Conservation (phyloP, 2,329 filamentous ascomycete genomes). For the Conoideocrella luteorostrata region DNA sequence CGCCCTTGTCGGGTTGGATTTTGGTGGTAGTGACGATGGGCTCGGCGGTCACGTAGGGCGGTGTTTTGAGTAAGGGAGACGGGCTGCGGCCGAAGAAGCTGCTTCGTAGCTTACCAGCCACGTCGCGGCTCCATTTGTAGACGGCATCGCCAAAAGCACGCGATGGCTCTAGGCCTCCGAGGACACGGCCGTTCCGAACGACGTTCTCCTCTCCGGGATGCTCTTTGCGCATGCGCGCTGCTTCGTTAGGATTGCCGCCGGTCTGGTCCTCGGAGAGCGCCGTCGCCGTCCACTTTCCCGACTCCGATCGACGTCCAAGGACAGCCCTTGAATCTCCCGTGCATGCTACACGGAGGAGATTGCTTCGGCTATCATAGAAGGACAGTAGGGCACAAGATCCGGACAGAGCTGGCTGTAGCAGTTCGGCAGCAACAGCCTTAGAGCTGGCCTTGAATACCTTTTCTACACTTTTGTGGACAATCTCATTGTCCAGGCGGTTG, state of each 20-base stretch:
- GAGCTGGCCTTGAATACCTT: slow-evolving; percentile 86
- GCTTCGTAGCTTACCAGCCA: slow-evolving; percentile 72
- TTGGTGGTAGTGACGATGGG: slow-evolving; percentile 90
- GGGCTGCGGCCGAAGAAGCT: slow-evolving; percentile 84
- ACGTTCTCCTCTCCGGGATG: slow-evolving; percentile 89
- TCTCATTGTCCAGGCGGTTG: slow-evolving; percentile 82
- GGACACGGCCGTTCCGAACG: slow-evolving; percentile 79
- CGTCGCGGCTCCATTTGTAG: slow-evolving; percentile 91
- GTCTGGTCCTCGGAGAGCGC: slow-evolving; percentile 91
- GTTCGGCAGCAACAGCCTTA: slow-evolving; percentile 83
- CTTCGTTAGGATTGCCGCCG: slow-evolving; percentile 80
- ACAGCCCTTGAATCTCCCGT: slow-evolving; percentile 96
- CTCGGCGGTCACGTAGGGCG: slow-evolving; percentile 95
- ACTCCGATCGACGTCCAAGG: slow-evolving; percentile 68
- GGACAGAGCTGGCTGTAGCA: slow-evolving; percentile 86
- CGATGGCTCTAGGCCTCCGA: slow-evolving; percentile 87
- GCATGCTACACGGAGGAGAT: slow-evolving; percentile 86
- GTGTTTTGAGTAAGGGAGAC: slow-evolving; percentile 73
- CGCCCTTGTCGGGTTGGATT: slow-evolving; percentile 80
- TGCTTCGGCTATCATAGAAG: slow-evolving; percentile 86
- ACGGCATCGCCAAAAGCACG: slow-evolving; percentile 93
- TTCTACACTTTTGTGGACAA: slow-evolving; percentile 85
- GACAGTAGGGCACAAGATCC: slow-evolving; percentile 95
- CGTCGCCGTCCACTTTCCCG: slow-evolving; percentile 88
- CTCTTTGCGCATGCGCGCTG: slow-evolving; percentile 70